These are phyloP conservation scores for Cairneyella variabilis DNA, from an alignment of 495 filamentous ascomycete species.

Conservation along the genomic window DNA sequence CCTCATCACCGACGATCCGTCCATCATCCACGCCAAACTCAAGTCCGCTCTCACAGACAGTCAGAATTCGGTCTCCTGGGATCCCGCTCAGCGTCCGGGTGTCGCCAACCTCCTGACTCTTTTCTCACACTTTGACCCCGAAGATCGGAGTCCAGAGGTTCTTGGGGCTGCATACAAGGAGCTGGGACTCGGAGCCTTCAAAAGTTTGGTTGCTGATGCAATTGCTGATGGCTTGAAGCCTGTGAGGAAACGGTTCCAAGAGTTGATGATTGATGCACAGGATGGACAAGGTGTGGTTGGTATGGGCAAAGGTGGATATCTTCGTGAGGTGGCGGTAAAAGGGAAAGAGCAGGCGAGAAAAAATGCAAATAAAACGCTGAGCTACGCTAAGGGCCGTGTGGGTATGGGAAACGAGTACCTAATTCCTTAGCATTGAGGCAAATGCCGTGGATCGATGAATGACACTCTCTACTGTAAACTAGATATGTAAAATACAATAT, in stretches of 20 bases:
- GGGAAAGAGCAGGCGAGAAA: constrained; percentile 56
- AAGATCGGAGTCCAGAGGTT: constrained; percentile 41
- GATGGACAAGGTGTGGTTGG: constrained; percentile 52
- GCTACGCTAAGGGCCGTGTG: background rate
- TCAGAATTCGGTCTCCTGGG: constrained; percentile 58
- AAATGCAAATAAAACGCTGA: background rate
- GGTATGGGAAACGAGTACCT: too few species aligned
- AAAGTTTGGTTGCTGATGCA: constrained; percentile 52
- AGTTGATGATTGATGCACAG: constrained; percentile 42
- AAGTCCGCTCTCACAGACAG: constrained; percentile 75
- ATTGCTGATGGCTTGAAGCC: constrained; percentile 51
- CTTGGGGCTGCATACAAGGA: constrained; percentile 52
- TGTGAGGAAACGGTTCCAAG: constrained; percentile 59
- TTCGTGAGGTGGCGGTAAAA: constrained; percentile 55
- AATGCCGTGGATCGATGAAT: too few species aligned
- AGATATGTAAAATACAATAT: too few species aligned
- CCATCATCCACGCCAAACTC: constrained; percentile 63
- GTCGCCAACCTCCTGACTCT: constrained; percentile 84
- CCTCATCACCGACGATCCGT: constrained; percentile 65
- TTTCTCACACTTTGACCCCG: constrained; percentile 56
- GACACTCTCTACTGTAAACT: too few species aligned
- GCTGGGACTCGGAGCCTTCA: constrained; percentile 57
- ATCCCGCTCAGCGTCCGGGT: constrained; percentile 67
- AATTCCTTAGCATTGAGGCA: too few species aligned
- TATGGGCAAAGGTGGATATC: constrained; percentile 53